A percentile compares a stretch with the other conserved stretches of the same genome.
These are phyloP conservation scores for Pinus taeda DNA, from an alignment of 75 land plant species.

Conservation along the genomic window DNA sequence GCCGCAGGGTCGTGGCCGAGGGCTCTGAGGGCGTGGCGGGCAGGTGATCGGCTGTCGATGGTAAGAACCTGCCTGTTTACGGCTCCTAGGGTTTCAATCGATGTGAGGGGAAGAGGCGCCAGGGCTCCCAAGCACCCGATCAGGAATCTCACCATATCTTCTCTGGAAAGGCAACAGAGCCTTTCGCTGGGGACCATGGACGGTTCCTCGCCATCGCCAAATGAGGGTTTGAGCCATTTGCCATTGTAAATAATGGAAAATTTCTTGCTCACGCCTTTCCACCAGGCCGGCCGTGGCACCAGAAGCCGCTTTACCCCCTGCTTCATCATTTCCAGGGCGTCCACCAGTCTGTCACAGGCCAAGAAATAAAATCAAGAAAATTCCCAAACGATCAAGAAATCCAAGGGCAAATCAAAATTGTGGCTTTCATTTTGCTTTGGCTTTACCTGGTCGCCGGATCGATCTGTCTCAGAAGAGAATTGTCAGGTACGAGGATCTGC, in stretches of 20 bases:
- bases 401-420: background rate
- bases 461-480: slow-evolving; percentile 45
- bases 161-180: slow-evolving; percentile 79
- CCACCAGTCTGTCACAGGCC: slow-evolving; percentile 35
- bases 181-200: slow-evolving; percentile 6
- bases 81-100: slow-evolving; percentile 58
- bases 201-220: background rate
- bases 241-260: slow-evolving; percentile 63
- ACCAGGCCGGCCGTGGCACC: slow-evolving; percentile 45
- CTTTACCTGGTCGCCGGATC: slow-evolving; percentile 73
- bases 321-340: slow-evolving; percentile 74
- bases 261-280: slow-evolving; percentile 61
- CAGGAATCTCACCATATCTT: slow-evolving; percentile 77
- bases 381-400: background rate
- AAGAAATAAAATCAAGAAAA: background rate
- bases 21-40: slow-evolving; percentile 36
- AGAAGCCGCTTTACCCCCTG: slow-evolving; percentile 63
- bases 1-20: slow-evolving; percentile 55
- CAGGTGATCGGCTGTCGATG: slow-evolving; percentile 51
- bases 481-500: slow-evolving; percentile 39
- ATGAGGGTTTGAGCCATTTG: slow-evolving; percentile 47
- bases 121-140: slow-evolving; percentile 78
- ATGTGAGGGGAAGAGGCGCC: slow-evolving; percentile 73
- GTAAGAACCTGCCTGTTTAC: slow-evolving; percentile 28
- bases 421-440: no score